Base-by-base conservation (phyloP, 208 protist genomes). In the Trypanosoma scelopori region DNA sequence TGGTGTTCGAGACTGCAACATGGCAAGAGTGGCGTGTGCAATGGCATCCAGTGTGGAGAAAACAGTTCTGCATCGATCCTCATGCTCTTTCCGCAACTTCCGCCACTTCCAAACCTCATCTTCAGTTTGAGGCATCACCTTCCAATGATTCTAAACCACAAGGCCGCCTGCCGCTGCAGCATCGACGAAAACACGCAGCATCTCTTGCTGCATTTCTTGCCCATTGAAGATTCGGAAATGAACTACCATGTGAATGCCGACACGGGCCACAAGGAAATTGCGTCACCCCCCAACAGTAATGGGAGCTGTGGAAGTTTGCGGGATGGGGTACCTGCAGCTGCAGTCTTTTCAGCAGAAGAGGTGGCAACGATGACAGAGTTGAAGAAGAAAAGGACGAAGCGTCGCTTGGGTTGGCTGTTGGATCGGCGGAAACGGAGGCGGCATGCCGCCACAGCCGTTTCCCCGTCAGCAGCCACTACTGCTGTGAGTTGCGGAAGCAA, bases 51-150 rank as follows among this genome's bases (percentile, higher is more conserved):
- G 32, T 3, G 32, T 37, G 32, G 9, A 9, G 32, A 56, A 3
- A n/a, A 56, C 1, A 4, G 11, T 1, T n/a, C 20, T 45, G 30
- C 16, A 16, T 41, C 57, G 15, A 16, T 63, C 20, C 45, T 63
- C 11, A 48, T 63, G 57, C 23, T 63, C 30, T 63, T 63, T 52
- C 43, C 7, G 23, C 43, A 39, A 6, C 27, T 63, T 22, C 57
- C 57, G 6, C 12, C 39, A 25, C 45, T 37, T 32, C 43, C 43
- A 23, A 20, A 49, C 5, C 11, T 63, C 30, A 52, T 52, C 9
- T 16, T 1, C 18, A 49, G n/a, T 30, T 49, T 63, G 2, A 25
- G 35, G 9, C 13, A n/a, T 41, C 43, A 39, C 35, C 6, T 63
- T 32, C 39, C 57, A 39, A 7, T 13, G 12, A 52, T 52, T 1